phyloP scores from a whole-genome alignment of 2,329 filamentous ascomycete genomes.

The Phoma sp. region DNA sequence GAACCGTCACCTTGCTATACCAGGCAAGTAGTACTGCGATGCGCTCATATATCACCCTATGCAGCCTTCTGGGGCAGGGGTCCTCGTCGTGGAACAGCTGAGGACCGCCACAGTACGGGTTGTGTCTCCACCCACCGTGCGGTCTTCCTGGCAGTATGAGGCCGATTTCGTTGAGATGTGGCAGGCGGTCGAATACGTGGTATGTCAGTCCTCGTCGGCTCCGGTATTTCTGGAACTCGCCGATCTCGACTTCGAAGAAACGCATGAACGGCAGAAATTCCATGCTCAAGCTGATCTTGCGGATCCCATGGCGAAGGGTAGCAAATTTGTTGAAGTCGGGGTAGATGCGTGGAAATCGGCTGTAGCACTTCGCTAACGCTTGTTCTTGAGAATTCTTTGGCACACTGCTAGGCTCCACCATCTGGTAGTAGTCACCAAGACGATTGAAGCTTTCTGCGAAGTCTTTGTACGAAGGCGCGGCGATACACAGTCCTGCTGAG shows the following conservation, averaged over 20 bases:
- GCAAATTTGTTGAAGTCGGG: slow-evolving; percentile 32
- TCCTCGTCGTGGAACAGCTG: slow-evolving; percentile 25
- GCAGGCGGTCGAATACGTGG: slow-evolving; percentile 30
- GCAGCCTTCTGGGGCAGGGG: slow-evolving; percentile 31
- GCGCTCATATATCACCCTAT: slow-evolving; percentile 35
- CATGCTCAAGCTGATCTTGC: slow-evolving; percentile 28
- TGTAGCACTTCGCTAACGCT: slow-evolving; percentile 21
- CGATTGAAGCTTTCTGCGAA: slow-evolving; percentile 19
- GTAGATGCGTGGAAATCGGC: slow-evolving; percentile 25
- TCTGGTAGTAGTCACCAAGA: slow-evolving; percentile 23
- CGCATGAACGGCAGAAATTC: slow-evolving; percentile 25
- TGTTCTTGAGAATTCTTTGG: slow-evolving; percentile 5
- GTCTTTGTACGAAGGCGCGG: neutral
- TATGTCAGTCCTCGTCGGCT: slow-evolving; percentile 6
- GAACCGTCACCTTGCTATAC: slow-evolving; percentile 16
- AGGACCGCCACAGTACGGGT: neutral
- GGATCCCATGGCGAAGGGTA: slow-evolving; percentile 34
- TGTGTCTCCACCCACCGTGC: slow-evolving; percentile 13
- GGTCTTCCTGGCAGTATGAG: slow-evolving; percentile 24
- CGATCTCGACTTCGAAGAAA: slow-evolving; percentile 36
- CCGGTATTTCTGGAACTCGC: slow-evolving; percentile 18
- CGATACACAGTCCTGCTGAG: slow-evolving; percentile 17
- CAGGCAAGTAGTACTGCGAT: slow-evolving; percentile 23
- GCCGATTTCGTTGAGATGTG: slow-evolving; percentile 26
- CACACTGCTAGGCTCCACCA: slow-evolving; percentile 18